Conservation (phyloP, 208 protist species). For the Jaenimonas drosophilae region DNA sequence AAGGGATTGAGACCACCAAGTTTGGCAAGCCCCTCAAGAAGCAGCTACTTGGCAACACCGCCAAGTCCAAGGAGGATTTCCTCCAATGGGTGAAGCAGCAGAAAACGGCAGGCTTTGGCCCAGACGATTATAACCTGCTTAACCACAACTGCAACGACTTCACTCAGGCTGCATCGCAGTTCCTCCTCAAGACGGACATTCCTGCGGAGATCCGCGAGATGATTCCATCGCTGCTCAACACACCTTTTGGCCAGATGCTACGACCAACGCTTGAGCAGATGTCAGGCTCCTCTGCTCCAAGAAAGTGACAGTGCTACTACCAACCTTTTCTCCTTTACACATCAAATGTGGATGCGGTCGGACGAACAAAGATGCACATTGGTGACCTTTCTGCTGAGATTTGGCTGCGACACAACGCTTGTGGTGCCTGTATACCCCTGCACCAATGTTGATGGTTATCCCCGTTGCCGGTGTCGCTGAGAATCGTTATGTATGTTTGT, state of each 20-base stretch:
- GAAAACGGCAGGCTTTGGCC: slow-evolving; percentile 25
- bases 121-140: slow-evolving; percentile 83
- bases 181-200: slow-evolving; percentile 58
- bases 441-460: too few relatives aligned
- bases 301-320: too few relatives aligned
- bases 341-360: too few relatives aligned
- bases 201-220: slow-evolving; percentile 62
- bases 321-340: too few relatives aligned
- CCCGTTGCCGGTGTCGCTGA: too few relatives aligned
- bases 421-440: too few relatives aligned
- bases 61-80: slow-evolving; percentile 49
- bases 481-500: too few relatives aligned
- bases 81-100: slow-evolving; percentile 26
- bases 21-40: slow-evolving; percentile 62
- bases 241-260: slow-evolving; percentile 76
- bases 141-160: slow-evolving; percentile 94
- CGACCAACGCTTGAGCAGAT: slow-evolving; percentile 68
- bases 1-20: slow-evolving; percentile 49
- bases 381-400: too few relatives aligned
- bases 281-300: background rate
- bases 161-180: slow-evolving; percentile 64
- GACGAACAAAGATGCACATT: too few relatives aligned
- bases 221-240: slow-evolving; percentile 58
- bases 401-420: too few relatives aligned
- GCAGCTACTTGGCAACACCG: slow-evolving; percentile 50